Evolutionary conservation across 2,329 filamentous ascomycete genomes (phyloP).

Genomic region (Talaromyces piceae): DNA sequence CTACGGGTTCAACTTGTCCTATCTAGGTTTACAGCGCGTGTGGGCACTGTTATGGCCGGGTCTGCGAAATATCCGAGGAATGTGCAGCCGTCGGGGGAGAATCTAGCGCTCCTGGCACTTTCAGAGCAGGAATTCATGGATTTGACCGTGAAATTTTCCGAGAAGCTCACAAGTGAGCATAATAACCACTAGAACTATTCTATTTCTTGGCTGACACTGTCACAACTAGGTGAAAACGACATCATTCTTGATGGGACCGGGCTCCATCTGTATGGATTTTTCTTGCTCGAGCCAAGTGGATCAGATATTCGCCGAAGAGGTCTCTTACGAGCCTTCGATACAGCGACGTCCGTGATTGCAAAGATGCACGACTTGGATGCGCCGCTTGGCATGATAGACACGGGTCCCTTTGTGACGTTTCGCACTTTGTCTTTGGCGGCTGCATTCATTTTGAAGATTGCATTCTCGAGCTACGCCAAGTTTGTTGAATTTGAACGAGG

Average conservation of each 20-base stretch:
- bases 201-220: not conserved
- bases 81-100: constrained; percentile 1
- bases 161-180: constrained; percentile 3
- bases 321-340: constrained; percentile 5
- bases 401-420: not conserved
- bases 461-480: constrained; percentile 4
- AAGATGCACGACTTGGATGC: not conserved
- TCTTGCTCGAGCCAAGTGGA: constrained; percentile 5
- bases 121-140: constrained; percentile 7
- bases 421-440: not conserved
- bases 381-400: not conserved
- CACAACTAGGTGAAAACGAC: not conserved
- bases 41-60: constrained; percentile 6
- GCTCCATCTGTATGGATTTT: constrained; percentile 7
- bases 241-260: constrained; percentile 7
- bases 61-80: not conserved
- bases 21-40: constrained; percentile 10
- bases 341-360: not conserved
- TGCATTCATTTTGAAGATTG: constrained; percentile 7
- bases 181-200: not conserved
- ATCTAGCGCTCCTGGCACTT: constrained; percentile 3
- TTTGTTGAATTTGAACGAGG: constrained; percentile 14
- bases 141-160: not conserved
- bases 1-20: constrained; percentile 10
- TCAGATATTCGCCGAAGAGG: constrained; percentile 2